phyloP scores from a whole-genome alignment of 2,329 filamentous ascomycete species.

The Sporothrix humicola region DNA sequence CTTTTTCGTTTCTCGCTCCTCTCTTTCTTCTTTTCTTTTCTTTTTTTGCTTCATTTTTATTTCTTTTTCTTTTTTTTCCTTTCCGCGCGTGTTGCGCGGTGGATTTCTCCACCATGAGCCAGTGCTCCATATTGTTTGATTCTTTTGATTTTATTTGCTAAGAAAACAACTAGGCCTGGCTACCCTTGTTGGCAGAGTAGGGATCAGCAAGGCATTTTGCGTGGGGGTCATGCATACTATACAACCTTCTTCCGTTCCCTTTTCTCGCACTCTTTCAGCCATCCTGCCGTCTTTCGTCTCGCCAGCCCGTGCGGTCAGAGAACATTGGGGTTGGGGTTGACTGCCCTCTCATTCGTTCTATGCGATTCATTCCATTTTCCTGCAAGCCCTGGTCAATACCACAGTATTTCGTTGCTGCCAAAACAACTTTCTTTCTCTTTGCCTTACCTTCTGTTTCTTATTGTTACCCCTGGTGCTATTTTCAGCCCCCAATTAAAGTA shows the following conservation, averaged over 20 bases:
- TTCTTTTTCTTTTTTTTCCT: background rate
- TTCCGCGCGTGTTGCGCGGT: conserved; percentile 8
- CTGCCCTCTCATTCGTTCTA: background rate
- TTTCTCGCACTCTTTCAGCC: background rate
- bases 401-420: background rate
- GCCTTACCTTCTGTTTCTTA: background rate
- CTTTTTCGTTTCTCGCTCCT: background rate
- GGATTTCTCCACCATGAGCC: background rate
- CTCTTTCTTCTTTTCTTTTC: background rate
- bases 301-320: background rate
- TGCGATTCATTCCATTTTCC: conserved; percentile 2
- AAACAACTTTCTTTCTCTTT: background rate
- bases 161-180: background rate
- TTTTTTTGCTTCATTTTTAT: background rate
- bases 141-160: background rate
- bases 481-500: background rate
- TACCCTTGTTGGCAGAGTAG: conserved; percentile 13
- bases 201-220: conserved; percentile 28
- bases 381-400: background rate
- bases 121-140: conserved; percentile 1
- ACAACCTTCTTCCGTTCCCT: background rate
- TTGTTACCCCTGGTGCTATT: background rate
- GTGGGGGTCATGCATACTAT: conserved; percentile 29
- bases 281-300: background rate
- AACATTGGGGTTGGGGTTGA: background rate